phyloP scores from a whole-genome alignment of 2,329 filamentous ascomycete genomes.

The Neopestalotiopsis sp. region DNA sequence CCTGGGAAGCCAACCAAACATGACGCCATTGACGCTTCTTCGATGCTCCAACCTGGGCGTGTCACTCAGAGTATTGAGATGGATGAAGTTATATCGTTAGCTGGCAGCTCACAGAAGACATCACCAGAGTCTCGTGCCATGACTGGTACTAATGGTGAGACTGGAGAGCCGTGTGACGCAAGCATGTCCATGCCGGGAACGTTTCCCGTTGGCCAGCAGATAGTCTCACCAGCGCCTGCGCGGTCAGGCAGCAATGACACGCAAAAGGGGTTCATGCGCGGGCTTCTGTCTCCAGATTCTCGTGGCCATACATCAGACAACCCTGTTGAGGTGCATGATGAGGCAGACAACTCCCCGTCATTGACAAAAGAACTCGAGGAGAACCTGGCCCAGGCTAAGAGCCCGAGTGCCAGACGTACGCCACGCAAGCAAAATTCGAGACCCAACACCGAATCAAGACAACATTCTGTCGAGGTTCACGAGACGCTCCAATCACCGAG shows the following conservation, averaged over 20 bases:
- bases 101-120: background rate
- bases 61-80: background rate
- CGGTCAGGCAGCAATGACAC: slow-evolving; percentile 1
- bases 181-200: background rate
- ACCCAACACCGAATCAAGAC: background rate
- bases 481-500: background rate
- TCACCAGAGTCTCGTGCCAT: background rate
- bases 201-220: background rate
- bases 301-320: background rate
- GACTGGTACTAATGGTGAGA: background rate
- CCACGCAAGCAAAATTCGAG: background rate
- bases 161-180: background rate
- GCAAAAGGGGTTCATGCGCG: background rate
- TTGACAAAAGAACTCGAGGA: background rate
- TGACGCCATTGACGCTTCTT: background rate
- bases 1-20: background rate
- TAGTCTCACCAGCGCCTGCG: background rate
- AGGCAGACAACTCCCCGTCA: background rate
- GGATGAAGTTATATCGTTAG: background rate
- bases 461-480: background rate
- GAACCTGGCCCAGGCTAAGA: background rate
- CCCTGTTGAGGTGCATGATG: background rate
- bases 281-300: background rate
- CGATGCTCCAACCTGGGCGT: background rate
- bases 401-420: background rate